Evolutionary conservation across 306 rosid genomes (phyloP), one percentile per base, ranked within the genome.

Genomic region (Calophaca sinica): DNA sequence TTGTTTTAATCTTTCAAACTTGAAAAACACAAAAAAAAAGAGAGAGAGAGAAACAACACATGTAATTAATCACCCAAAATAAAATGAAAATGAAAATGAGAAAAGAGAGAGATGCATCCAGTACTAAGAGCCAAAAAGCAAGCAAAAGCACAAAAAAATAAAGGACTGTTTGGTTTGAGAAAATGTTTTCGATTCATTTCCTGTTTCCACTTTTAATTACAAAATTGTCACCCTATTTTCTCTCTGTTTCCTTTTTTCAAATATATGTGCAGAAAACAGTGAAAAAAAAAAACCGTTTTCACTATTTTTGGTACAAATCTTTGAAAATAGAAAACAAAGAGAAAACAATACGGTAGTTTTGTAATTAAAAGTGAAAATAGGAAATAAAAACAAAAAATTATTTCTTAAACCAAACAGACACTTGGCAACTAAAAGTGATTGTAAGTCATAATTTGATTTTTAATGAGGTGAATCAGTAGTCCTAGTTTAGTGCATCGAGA

Each of bases 401-500:
- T 5, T 41, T 41, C 46, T 41, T 33, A 4, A 33, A 33, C 36
- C 36, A 33, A 33, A 2, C 36, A 33, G 36, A 20, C 36, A 33
- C 26, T 33, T 33, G 2, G 46, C 28, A 62, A 67, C 42, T 31
- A 35, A 61, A 83, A 58, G 68, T 14, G 64, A 60, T 61, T 58
- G 57, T 1, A 54, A 46, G 46, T 55, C 68, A 35, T 48, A 51
- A 55, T 31, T 72, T 76, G 26, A 41, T 46, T 50, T 60, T 36
- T 51, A 73, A 45, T 10, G 15, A 59, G 52, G 80, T 45, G 51
- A 12, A 58, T 45, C 12, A 36, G 45, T 59, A 59, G 45, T 48
- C 60, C 63, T 64, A 51, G 36, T 52, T 36, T 41, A 74, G 32
- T 94, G 91, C 98, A 89, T 84, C 83, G 89, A 59, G 97, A 50